Evolutionary conservation across 225 moss, liverwort and hornwort genomes (phyloP), one percentile per base, ranked within the genome.

Genomic region (Marchantia paleacea): DNA sequence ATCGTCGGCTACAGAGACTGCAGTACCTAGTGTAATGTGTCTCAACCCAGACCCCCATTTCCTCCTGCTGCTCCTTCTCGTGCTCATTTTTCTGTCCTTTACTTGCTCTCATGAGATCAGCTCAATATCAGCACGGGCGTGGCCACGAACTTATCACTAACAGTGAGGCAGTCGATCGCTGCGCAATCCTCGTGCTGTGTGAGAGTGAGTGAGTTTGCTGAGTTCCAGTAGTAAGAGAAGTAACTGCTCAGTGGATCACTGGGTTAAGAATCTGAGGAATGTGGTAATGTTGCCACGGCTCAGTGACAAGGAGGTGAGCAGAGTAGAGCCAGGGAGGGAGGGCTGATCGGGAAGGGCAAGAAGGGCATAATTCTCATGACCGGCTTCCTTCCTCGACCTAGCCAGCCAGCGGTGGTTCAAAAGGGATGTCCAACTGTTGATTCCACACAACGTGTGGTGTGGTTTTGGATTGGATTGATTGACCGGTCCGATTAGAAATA

Each of bases 171-270:
- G 57, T 57, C 57, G 14, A 74, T 55, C 15, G 54, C 28, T 74
- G 74, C 74, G 53, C 52, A 54, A 74, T 74, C 74, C 54, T 22
- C 74, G 74, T 72, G 58, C 22, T 12, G 29, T 74, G 54, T 73
- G 24, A 26, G 13, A 7, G 52, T 52, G 22, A 53, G 1, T 25
- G 12, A 52, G 52, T 6, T 3, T 3, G 72, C 39, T 5, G 39
- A 39, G 39, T 39, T 39, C 3, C 39, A 39, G 39, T 39, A 39
- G 39, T 39, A 39, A 39, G 39, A 16, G 4, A 54, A 55, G 74
- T 55, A 74, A 72, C 28, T n/a, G 12, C 25, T 52, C 10, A 3
- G 52, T 2, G 24, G 15, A 15, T 25, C 54, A 12, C 6, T 55
- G 26, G 26, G 26, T 54, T 55, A 24, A 24, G 55, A 28, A 60